phyloP scores from a whole-genome alignment of 371 early-diverging fungal species.

The Syncephalastrum monosporum region DNA sequence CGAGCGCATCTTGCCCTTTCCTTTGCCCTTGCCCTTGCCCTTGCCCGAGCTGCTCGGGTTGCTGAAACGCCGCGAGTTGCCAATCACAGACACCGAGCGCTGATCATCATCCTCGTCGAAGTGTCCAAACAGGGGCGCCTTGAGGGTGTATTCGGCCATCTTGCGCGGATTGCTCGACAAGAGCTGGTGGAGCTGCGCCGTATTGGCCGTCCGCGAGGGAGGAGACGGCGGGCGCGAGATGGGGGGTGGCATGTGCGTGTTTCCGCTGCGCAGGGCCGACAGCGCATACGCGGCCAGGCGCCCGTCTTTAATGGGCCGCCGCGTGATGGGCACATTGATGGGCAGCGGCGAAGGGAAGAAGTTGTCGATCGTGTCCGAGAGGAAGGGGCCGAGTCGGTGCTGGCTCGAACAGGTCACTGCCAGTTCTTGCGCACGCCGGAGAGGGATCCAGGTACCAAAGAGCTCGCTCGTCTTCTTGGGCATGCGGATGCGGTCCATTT shows the following conservation, averaged over 20 bases:
- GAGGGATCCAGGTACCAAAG: constrained; percentile 91
- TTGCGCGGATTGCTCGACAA: constrained; percentile 32
- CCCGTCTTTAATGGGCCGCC: constrained; percentile 24
- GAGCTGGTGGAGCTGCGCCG: constrained; percentile 24
- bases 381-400: constrained; percentile 72
- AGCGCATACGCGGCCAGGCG: constrained; percentile 34
- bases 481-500: constrained; percentile 78
- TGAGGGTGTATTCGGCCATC: constrained; percentile 24
- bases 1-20: constrained; percentile 1
- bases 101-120: constrained; percentile 24
- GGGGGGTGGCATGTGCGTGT: constrained; percentile 22
- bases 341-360: constrained; percentile 78
- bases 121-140: constrained; percentile 31
- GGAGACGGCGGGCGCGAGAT: constrained; percentile 11
- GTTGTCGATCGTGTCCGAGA: constrained; percentile 70
- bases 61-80: constrained; percentile 8
- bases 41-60: background rate
- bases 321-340: constrained; percentile 32
- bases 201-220: constrained; percentile 11
- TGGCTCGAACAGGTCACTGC: constrained; percentile 83
- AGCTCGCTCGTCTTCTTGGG: constrained; percentile 69
- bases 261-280: constrained; percentile 30
- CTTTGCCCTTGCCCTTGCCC: background rate
- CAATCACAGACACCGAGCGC: constrained; percentile 14
- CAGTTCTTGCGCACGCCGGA: constrained; percentile 81